Conservation (phyloP, 768 basidiomycete genomes). For the Leccinum arenicola region DNA sequence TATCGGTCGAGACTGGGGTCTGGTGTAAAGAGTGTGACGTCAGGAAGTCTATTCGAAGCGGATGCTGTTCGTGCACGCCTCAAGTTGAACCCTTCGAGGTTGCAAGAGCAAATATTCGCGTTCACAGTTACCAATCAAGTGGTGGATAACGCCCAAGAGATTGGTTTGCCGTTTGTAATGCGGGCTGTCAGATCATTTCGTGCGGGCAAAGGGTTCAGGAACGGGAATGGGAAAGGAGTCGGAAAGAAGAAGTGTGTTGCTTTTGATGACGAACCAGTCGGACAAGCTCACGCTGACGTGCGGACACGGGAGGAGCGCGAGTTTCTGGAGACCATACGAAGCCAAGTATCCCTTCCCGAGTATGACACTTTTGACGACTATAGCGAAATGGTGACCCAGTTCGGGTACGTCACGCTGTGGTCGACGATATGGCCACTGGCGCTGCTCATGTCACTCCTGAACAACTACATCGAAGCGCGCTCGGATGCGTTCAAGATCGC, state of each 20-base stretch:
- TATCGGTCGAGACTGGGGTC: slow-evolving; percentile 70
- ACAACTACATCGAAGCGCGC: slow-evolving; percentile 92
- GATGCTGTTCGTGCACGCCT: slow-evolving; percentile 47
- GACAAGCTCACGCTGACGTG: slow-evolving; percentile 28
- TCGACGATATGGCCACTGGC: slow-evolving; percentile 93
- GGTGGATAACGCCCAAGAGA: slow-evolving; percentile 71
- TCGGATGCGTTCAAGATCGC: slow-evolving; percentile 96
- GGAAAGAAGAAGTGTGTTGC: slow-evolving; percentile 64
- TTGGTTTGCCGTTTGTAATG: slow-evolving; percentile 76
- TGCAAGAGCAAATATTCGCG: slow-evolving; percentile 92
- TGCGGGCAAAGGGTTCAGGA: slow-evolving; percentile 39
- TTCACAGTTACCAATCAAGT: slow-evolving; percentile 88
- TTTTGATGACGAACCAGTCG: slow-evolving; percentile 58
- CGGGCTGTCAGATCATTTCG: slow-evolving; percentile 54
- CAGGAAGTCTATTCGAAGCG: slow-evolving; percentile 45
- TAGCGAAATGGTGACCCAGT: slow-evolving; percentile 94
- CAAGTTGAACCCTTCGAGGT: slow-evolving; percentile 64
- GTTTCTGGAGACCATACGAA: slow-evolving; percentile 76
- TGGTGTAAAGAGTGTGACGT: slow-evolving; percentile 13
- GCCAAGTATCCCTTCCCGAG: slow-evolving; percentile 74
- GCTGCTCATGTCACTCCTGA: slow-evolving; percentile 83
- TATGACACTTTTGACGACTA: slow-evolving; percentile 87
- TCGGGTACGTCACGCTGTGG: slow-evolving; percentile 92
- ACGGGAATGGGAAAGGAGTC: slow-evolving; percentile 18
- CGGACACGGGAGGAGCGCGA: slow-evolving; percentile 61